phyloP scores from a whole-genome alignment of 2,329 filamentous ascomycete genomes.

The Colletotrichum somersetense region DNA sequence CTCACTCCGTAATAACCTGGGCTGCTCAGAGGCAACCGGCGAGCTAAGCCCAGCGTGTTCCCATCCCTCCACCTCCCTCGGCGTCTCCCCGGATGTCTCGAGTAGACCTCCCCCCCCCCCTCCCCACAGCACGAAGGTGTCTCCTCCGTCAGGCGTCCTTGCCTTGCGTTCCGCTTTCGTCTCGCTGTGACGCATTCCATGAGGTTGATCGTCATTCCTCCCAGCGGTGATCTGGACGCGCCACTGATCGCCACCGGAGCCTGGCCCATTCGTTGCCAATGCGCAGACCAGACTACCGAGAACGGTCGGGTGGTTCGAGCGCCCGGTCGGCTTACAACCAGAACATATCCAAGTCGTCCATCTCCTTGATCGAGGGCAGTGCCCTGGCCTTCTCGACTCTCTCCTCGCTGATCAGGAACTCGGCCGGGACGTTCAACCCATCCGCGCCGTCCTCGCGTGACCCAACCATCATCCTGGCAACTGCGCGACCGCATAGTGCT shows the following conservation, averaged over 20 bases:
- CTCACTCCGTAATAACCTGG: slow-evolving; percentile 4
- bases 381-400: slow-evolving; percentile 44
- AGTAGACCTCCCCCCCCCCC: background rate
- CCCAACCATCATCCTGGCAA: slow-evolving; percentile 70
- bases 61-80: background rate
- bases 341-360: slow-evolving; percentile 42
- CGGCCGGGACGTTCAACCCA: slow-evolving; percentile 58
- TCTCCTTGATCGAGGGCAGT: slow-evolving; percentile 36
- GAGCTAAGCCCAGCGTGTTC: background rate
- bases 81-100: background rate
- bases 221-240: background rate
- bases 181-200: background rate
- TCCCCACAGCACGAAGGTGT: no score
- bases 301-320: background rate
- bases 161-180: background rate
- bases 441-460: slow-evolving; percentile 47
- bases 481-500: slow-evolving; percentile 73
- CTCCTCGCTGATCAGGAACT: slow-evolving; percentile 55
- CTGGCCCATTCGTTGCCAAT: background rate
- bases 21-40: background rate
- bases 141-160: background rate
- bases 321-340: slow-evolving; percentile 8
- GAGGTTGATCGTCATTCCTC: background rate
- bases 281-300: background rate
- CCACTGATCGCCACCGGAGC: background rate